A percentile compares a stretch with the other conserved stretches of the same genome.
Conservation (phyloP, 208 protist genomes). For the Wallacemonas rigidus region DNA sequence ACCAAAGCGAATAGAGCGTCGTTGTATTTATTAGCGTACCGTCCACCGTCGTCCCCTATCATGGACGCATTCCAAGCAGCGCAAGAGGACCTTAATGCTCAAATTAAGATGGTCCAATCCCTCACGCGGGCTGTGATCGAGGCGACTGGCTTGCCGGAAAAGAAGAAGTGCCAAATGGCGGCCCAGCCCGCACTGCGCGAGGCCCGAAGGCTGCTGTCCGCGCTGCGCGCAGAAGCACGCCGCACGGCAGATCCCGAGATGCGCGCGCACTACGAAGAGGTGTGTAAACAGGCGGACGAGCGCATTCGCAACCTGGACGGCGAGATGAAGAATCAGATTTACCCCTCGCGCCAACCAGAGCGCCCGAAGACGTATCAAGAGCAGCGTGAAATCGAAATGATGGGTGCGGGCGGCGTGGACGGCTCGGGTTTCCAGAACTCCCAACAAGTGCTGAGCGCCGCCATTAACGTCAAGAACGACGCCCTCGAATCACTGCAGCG, state of each 20-base stretch:
- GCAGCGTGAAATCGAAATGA: constrained; percentile 62
- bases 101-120: constrained; percentile 41
- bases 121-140: constrained; percentile 59
- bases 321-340: constrained; percentile 82
- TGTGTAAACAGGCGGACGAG: constrained; percentile 60
- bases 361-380: constrained; percentile 60
- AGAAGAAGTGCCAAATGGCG: constrained; percentile 70
- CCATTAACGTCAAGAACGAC: constrained; percentile 78
- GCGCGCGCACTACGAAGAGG: constrained; percentile 50
- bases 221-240: constrained; percentile 68
- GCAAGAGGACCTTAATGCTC: constrained; percentile 47
- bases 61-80: constrained; percentile 51
- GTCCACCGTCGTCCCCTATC: background rate
- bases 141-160: constrained; percentile 46
- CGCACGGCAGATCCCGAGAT: constrained; percentile 50
- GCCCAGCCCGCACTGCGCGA: constrained; percentile 66
- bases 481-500: constrained; percentile 70
- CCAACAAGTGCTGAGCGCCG: constrained; percentile 68
- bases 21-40: background rate
- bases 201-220: constrained; percentile 61
- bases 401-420: constrained; percentile 60
- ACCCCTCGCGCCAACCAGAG: constrained; percentile 25
- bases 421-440: constrained; percentile 72
- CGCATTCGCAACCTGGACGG: constrained; percentile 55
- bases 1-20: background rate